Evolutionary conservation across 164 flowering plant species (phyloP).

Genomic region (Chimonanthus praecox): DNA sequence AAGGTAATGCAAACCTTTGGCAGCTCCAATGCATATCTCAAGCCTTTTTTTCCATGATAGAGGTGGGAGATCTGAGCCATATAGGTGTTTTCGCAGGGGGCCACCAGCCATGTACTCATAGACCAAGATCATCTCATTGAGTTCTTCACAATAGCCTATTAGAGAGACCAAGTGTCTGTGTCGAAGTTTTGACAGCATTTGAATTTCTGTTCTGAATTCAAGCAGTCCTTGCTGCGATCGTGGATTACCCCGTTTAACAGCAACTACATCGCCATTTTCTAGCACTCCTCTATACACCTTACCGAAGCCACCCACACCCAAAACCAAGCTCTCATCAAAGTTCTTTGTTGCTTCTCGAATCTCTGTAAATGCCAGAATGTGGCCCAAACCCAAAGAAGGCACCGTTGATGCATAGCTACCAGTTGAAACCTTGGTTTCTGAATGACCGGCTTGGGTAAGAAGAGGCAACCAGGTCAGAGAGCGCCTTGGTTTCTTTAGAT

Average conservation of each 20-base stretch:
- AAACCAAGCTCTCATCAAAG: conserved; percentile 36
- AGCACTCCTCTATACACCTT: conserved; percentile 39
- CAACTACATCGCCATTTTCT: conserved; percentile 38
- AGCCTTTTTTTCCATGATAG: conserved; percentile 50
- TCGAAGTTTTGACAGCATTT: conserved; percentile 43
- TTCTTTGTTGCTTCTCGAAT: conserved; percentile 41
- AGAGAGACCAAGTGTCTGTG: conserved; percentile 51
- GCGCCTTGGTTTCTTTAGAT: conserved; percentile 21
- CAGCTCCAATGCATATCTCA: conserved; percentile 52
- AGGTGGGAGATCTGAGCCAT: conserved; percentile 35
- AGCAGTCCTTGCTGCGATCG: conserved; percentile 39
- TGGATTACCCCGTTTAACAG: conserved; percentile 46
- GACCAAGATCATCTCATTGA: conserved; percentile 48
- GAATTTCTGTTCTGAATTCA: conserved; percentile 48
- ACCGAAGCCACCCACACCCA: conserved; percentile 51
- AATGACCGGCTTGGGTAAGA: conserved; percentile 30
- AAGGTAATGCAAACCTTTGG: conserved; percentile 54
- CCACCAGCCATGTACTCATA: conserved; percentile 52
- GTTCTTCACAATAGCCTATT: conserved; percentile 49
- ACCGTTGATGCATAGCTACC: conserved; percentile 30
- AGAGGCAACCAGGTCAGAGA: conserved; percentile 23
- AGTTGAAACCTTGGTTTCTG: conserved; percentile 32
- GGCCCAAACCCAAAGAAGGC: conserved; percentile 28
- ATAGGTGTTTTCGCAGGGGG: conserved; percentile 40
- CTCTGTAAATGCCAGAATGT: conserved; percentile 29